Percentiles rank a stretch among this genome's conserved stretches.
Evolutionary conservation across 2,329 filamentous ascomycete species (phyloP).

Genomic region (Neofusicoccum umdonicola): DNA sequence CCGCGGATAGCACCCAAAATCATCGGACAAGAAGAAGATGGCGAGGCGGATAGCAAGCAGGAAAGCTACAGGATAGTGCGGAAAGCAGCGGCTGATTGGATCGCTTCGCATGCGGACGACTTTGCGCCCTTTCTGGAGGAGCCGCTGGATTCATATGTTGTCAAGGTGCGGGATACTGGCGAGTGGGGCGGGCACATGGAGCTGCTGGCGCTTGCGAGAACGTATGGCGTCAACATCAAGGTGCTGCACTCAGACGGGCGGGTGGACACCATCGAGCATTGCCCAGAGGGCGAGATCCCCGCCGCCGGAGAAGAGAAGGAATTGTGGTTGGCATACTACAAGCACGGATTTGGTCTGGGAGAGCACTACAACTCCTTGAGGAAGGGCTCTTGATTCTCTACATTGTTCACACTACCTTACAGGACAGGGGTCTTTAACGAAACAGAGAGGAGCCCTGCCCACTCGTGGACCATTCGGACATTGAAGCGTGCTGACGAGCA

Average conservation of each 20-base stretch:
- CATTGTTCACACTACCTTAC: background rate
- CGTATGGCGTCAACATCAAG: constrained; percentile 76
- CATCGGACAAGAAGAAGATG: constrained; percentile 12
- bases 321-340: constrained; percentile 93
- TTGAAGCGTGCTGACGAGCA: background rate
- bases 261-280: constrained; percentile 70
- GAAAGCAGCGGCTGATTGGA: constrained; percentile 72
- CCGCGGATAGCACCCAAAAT: constrained; percentile 35
- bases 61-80: constrained; percentile 65
- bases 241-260: constrained; percentile 80
- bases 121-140: constrained; percentile 88
- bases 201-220: constrained; percentile 76
- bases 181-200: constrained; percentile 97
- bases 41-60: constrained; percentile 19
- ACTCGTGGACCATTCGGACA: background rate
- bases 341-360: constrained; percentile 87
- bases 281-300: constrained; percentile 38
- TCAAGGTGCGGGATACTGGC: constrained; percentile 78
- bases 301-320: constrained; percentile 50
- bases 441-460: background rate
- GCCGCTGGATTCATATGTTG: constrained; percentile 68
- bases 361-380: constrained; percentile 94
- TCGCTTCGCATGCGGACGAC: constrained; percentile 69
- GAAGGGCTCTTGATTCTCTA: constrained; percentile 23
- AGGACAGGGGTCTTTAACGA: background rate